Percentiles rank a stretch among this genome's conserved stretches.
phyloP scores from a whole-genome alignment of 106 monocot genomes.

The Gastrodia elata region DNA sequence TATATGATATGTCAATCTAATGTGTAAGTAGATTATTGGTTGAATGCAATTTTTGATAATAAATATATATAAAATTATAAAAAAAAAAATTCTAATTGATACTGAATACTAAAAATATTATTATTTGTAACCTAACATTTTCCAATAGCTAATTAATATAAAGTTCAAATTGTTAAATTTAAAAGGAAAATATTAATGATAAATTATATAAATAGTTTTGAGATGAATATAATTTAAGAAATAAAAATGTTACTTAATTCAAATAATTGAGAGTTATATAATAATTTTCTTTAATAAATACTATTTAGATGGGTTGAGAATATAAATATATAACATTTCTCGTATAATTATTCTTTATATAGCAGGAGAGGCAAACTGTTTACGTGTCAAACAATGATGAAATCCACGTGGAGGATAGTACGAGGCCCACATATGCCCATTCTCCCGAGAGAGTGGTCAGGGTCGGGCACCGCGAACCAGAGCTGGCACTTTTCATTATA shows the following conservation, averaged over 20 bases:
- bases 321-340: neutral
- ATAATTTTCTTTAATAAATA: neutral
- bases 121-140: too few relatives aligned
- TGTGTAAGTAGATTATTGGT: too few relatives aligned
- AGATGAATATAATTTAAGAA: neutral
- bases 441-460: too few relatives aligned
- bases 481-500: too few relatives aligned
- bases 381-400: neutral
- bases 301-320: neutral
- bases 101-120: too few relatives aligned
- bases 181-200: neutral
- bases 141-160: too few relatives aligned
- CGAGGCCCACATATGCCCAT: neutral
- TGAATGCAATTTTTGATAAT: too few relatives aligned
- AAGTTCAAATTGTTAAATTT: neutral
- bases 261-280: neutral
- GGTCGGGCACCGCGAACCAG: neutral
- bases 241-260: neutral
- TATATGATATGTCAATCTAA: too few relatives aligned
- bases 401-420: neutral
- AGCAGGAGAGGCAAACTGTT: neutral
- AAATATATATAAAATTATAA: too few relatives aligned
- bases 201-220: neutral
- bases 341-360: neutral
- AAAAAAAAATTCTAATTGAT: too few relatives aligned